Evolutionary conservation across 2,329 filamentous ascomycete species (phyloP).

Genomic region (Aspergillus pseudoterreus): DNA sequence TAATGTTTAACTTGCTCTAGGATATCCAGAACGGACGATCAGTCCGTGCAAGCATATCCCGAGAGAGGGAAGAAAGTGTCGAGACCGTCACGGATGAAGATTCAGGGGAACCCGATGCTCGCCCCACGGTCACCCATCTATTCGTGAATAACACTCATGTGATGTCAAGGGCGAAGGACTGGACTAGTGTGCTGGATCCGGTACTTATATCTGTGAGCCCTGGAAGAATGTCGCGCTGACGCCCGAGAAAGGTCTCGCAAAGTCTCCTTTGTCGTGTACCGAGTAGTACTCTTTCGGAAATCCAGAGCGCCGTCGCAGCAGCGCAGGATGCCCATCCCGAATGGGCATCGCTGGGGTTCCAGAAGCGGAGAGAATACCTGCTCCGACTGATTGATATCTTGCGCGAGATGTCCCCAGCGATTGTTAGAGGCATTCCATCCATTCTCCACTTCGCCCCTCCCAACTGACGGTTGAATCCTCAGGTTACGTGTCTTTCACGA

Average conservation of each 20-base stretch:
- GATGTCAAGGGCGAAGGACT: conserved; percentile 21
- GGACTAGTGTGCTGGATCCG: conserved; percentile 23
- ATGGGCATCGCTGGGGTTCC: conserved; percentile 17
- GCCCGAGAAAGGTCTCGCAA: conserved; percentile 14
- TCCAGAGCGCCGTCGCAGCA: conserved; percentile 19
- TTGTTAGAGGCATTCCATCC: conserved; percentile 1
- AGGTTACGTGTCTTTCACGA: conserved; percentile 15
- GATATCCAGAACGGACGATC: neutral
- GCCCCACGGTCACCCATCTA: conserved; percentile 17
- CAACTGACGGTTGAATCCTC: neutral
- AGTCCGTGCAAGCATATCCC: neutral
- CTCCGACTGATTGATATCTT: conserved; percentile 17
- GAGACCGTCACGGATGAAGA: neutral
- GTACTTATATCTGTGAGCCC: conserved; percentile 2
- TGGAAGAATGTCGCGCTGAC: neutral
- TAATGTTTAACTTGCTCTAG: neutral
- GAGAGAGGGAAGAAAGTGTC: neutral
- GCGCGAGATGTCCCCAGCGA: conserved; percentile 13
- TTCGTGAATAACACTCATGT: conserved; percentile 21
- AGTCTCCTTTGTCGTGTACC: conserved; percentile 20
- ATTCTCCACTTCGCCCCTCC: neutral
- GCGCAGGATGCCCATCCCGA: conserved; percentile 19
- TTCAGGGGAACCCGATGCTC: conserved; percentile 8
- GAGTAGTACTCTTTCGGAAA: conserved; percentile 16
- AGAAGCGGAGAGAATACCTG: conserved; percentile 16